phyloP scores from a whole-genome alignment of 805 yeast species.

The Saccharomycopsis oosterbeekiorum region DNA sequence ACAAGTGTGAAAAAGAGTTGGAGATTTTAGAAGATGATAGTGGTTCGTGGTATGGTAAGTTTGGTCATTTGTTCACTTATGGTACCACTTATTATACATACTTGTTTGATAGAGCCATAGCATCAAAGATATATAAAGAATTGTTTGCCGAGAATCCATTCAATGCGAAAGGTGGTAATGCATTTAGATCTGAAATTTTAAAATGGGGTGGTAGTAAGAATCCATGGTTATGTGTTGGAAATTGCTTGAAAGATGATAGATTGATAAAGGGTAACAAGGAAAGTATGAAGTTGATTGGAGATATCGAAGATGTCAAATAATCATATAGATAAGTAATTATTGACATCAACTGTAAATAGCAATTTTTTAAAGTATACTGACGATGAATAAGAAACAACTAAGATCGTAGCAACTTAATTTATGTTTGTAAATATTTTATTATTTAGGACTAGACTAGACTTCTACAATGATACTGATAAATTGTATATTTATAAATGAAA shows the following conservation, averaged over 20 bases:
- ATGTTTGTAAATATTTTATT: too few species aligned
- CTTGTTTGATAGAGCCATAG: slow-evolving; percentile 84
- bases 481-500: too few species aligned
- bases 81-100: slow-evolving; percentile 94
- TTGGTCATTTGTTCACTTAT: slow-evolving; percentile 87
- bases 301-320: slow-evolving; percentile 19
- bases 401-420: too few species aligned
- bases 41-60: slow-evolving; percentile 88
- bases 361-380: not conserved
- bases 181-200: slow-evolving; percentile 57
- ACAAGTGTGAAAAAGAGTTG: slow-evolving; percentile 48
- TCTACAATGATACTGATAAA: too few species aligned
- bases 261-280: slow-evolving; percentile 55
- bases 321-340: not conserved
- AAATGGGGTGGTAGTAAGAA: slow-evolving; percentile 92
- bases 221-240: slow-evolving; percentile 81
- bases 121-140: slow-evolving; percentile 71
- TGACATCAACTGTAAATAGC: not conserved
- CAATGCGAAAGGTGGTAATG: slow-evolving; percentile 62
- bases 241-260: slow-evolving; percentile 56
- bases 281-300: slow-evolving; percentile 56
- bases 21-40: slow-evolving; percentile 56
- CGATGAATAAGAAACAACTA: not conserved
- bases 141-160: slow-evolving; percentile 65
- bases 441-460: too few species aligned